Evolutionary conservation across 257 asterid species (phyloP).

Genomic region (Solanum ossicruentum): DNA sequence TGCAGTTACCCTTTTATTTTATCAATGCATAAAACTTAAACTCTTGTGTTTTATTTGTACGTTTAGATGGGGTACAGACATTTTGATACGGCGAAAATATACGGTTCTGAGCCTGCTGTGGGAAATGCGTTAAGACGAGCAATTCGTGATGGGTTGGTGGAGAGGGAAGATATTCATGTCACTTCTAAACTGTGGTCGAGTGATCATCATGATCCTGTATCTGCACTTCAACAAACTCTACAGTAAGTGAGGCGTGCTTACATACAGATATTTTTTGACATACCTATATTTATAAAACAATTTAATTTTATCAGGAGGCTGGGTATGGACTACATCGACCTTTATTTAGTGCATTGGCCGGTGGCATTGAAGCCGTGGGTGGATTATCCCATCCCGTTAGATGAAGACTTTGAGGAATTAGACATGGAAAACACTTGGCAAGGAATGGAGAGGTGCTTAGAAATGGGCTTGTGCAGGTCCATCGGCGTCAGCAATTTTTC

Average conservation of each 20-base stretch:
- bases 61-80: slow-evolving; percentile 60
- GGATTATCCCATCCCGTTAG: slow-evolving; percentile 33
- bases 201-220: slow-evolving; percentile 72
- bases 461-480: slow-evolving; percentile 52
- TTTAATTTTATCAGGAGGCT: slow-evolving; percentile 26
- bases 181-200: slow-evolving; percentile 79
- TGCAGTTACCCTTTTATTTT: no score
- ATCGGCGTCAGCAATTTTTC: slow-evolving; percentile 89
- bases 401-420: slow-evolving; percentile 45
- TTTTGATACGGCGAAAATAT: slow-evolving; percentile 72
- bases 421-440: slow-evolving; percentile 55
- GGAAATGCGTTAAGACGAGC: slow-evolving; percentile 56
- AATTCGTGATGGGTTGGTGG: slow-evolving; percentile 20
- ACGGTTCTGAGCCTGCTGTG: slow-evolving; percentile 67
- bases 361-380: slow-evolving; percentile 62
- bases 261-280: background rate
- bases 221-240: slow-evolving; percentile 56
- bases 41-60: background rate
- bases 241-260: slow-evolving; percentile 17
- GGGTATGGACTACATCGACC: slow-evolving; percentile 69
- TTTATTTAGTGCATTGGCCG: slow-evolving; percentile 92
- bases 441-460: slow-evolving; percentile 74
- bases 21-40: no score
- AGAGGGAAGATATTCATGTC: slow-evolving; percentile 48
- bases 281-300: background rate